Evolutionary conservation across 192 early-diverging fungal species (phyloP).

Genomic region (Coemansia furcata): DNA sequence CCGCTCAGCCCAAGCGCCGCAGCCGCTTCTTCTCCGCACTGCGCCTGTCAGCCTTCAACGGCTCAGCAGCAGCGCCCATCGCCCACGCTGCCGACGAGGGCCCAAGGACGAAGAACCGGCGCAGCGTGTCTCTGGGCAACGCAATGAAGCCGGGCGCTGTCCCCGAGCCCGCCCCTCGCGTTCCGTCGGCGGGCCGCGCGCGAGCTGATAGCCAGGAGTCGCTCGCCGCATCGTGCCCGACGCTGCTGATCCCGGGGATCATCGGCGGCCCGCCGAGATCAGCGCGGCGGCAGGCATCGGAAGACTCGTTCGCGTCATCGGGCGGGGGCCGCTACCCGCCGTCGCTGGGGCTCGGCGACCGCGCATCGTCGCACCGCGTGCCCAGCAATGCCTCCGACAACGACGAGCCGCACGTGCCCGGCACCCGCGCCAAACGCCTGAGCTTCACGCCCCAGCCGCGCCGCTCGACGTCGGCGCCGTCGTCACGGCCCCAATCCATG

Average conservation of each 20-base stretch:
- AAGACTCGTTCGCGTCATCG: constrained; percentile 4
- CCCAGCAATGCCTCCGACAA: constrained; percentile 1
- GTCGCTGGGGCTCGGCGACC: constrained; percentile 12
- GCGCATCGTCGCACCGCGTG: not conserved
- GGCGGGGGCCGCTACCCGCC: constrained; percentile 27
- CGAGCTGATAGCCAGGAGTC: constrained; percentile 20
- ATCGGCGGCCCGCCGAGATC: not conserved
- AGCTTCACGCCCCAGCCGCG: constrained; percentile 36
- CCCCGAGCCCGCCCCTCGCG: not conserved
- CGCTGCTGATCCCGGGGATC: constrained; percentile 10
- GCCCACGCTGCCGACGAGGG: not conserved
- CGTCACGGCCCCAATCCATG: constrained; percentile 42
- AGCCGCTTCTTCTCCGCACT: constrained; percentile 39
- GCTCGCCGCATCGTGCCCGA: constrained; percentile 30
- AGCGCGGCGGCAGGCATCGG: constrained; percentile 9
- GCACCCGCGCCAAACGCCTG: constrained; percentile 6
- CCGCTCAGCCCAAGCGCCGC: constrained; percentile 28
- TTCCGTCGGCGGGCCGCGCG: not conserved
- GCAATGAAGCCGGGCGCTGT: not conserved
- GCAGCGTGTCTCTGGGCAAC: constrained; percentile 44
- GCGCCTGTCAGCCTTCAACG: constrained; percentile 14
- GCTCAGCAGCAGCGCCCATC: not conserved
- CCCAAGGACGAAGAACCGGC: constrained; percentile 2
- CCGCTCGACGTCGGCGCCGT: constrained; percentile 44
- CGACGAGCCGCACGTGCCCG: constrained; percentile 3